A percentile compares a stretch with the other conserved stretches of the same genome.
These are phyloP conservation scores for Oropetium thomaeum DNA, from an alignment of 176 grass and related monocot genomes.

Conservation along the genomic window DNA sequence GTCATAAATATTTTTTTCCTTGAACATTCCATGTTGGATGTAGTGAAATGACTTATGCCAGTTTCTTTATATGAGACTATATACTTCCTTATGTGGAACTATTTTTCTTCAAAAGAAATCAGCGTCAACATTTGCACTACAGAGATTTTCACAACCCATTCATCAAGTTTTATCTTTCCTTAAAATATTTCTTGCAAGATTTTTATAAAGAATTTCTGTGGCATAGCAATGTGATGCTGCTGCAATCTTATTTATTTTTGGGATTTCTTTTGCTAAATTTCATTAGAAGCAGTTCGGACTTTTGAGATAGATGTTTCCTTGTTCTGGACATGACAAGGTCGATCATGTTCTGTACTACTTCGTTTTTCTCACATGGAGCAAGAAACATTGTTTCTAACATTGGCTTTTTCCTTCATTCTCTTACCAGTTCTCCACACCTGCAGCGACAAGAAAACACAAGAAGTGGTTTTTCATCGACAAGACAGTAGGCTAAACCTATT, in stretches of 20 bases:
- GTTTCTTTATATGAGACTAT: background rate
- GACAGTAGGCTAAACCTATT: slow-evolving; percentile 57
- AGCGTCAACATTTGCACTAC: background rate
- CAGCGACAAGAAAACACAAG: slow-evolving; percentile 83
- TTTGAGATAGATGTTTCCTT: slow-evolving; percentile 41
- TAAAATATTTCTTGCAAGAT: background rate
- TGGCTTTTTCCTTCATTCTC: background rate
- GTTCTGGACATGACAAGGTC: slow-evolving; percentile 48
- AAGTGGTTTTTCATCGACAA: slow-evolving; percentile 98
- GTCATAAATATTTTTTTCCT: too few species aligned
- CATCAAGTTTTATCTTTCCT: background rate
- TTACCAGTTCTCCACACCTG: slow-evolving; percentile 61
- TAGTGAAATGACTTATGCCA: background rate
- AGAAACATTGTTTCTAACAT: background rate
- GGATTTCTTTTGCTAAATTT: slow-evolving; percentile 10
- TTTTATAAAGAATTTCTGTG: background rate
- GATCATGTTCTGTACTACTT: background rate
- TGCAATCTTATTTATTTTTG: slow-evolving; percentile 19
- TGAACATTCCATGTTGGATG: background rate
- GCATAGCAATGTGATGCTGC: slow-evolving; percentile 12
- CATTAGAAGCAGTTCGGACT: slow-evolving; percentile 1
- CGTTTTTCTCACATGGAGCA: background rate
- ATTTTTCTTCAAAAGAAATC: background rate
- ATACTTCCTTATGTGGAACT: too few species aligned
- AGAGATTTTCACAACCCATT: background rate